Evolutionary conservation across 495 filamentous ascomycete species (phyloP), one percentile per base, ranked within the genome.

Genomic region (Daldinia concentrica): DNA sequence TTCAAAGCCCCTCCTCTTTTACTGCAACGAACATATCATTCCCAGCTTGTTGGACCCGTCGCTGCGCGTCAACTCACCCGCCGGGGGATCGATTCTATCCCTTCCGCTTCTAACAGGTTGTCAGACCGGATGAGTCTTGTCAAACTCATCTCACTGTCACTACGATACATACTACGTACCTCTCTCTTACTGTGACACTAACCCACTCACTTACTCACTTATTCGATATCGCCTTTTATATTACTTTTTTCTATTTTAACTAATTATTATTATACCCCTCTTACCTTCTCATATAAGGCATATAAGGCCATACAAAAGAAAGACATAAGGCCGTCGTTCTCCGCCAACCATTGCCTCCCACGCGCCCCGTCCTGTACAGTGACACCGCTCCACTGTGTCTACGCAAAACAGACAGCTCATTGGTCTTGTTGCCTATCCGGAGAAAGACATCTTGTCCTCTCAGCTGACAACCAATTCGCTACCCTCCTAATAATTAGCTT

Each of bases 351-450:
- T 37, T 67, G 39, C 51, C 39, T 62, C 76, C 68, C 71, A 76
- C 76, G 68, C 74, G 68, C 71, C 64, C 27, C 30, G 12, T 65
- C 6, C 45, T 68, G 66, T 64, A 76, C 65, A 68, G 76, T 72
- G 76, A 77, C 74, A 74, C 71, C 36, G 68, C 66, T 72, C 76
- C 76, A 73, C 74, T 32, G 71, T 50, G 65, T 74, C 68, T 63
- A 64, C 68, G 62, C 62, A 68, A 68, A 51, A 62, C 64, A 60
- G 8, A 32, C 64, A 62, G 59, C 39, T 73, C 66, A 73, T 75
- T 75, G 75, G 72, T 65, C 62, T 71, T 64, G 63, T 59, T 62
- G 69, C 60, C 66, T 73, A 66, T 62, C 73, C 62, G 61, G 64
- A 57, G 45, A 71, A 66, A 67, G 66, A 67, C 71, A 62, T 67